A percentile compares a stretch with the other conserved stretches of the same genome.
These are phyloP conservation scores for Ajuga reptans DNA, from an alignment of 305 asterid genomes.

Conservation along the genomic window DNA sequence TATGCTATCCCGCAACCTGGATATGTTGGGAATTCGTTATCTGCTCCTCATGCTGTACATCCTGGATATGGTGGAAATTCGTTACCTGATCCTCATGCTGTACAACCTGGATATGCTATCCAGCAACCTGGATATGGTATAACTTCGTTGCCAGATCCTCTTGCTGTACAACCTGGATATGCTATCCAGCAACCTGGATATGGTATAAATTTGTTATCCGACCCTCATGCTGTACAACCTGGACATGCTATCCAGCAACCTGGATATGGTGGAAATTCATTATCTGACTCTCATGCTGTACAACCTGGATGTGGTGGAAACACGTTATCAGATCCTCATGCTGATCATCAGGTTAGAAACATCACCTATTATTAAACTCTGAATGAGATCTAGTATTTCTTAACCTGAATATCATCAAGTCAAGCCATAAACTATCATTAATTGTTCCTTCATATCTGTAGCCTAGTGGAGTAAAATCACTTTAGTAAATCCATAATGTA, in stretches of 20 bases:
- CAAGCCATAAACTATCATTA: not conserved
- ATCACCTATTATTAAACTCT: not conserved
- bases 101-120: slow-evolving; percentile 27
- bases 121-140: slow-evolving; percentile 12
- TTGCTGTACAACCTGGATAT: slow-evolving; percentile 22
- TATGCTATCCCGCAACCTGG: slow-evolving; percentile 33
- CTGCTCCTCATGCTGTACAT: not conserved
- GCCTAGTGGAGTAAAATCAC: slow-evolving; percentile 1
- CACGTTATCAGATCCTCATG: slow-evolving; percentile 8
- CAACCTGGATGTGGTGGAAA: not conserved
- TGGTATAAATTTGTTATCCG: slow-evolving; percentile 26
- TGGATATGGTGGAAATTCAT: not conserved
- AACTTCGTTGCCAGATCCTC: not conserved
- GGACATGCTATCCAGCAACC: slow-evolving; percentile 10
- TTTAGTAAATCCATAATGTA: not conserved
- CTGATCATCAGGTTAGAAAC: slow-evolving; percentile 46
- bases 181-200: slow-evolving; percentile 35
- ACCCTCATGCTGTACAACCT: not conserved
- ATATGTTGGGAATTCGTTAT: slow-evolving; percentile 30
- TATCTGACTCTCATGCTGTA: not conserved
- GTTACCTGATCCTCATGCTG: too few species aligned
- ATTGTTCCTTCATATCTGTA: not conserved
- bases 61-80: not conserved
- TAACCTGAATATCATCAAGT: not conserved
- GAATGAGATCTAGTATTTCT: not conserved